These are phyloP conservation scores for Camellia sinensis DNA, from an alignment of 148 eudicot genomes.

Conservation along the genomic window DNA sequence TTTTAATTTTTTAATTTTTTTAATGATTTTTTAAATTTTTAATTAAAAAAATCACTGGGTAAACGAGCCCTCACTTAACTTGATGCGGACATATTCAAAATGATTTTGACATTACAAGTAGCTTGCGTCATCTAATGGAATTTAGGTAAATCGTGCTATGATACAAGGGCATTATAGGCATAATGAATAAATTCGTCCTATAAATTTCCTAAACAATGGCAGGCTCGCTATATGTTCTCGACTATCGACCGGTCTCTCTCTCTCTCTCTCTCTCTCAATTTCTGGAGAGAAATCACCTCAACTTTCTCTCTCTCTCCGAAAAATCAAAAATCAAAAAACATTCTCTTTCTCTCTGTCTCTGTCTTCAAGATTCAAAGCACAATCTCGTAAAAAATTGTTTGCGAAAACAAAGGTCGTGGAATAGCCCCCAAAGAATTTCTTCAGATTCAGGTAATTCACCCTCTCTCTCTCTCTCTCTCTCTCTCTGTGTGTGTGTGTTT, in stretches of 20 bases:
- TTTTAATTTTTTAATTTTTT: too few relatives aligned
- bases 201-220: slow-evolving; percentile 11
- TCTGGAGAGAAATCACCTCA: neutral
- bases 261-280: neutral
- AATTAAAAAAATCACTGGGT: too few relatives aligned
- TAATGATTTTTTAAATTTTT: too few relatives aligned
- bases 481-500: neutral
- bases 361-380: neutral
- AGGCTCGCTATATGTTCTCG: neutral
- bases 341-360: neutral
- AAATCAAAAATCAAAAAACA: neutral
- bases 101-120: too few relatives aligned
- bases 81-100: too few relatives aligned
- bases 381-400: neutral
- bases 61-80: too few relatives aligned
- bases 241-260: slow-evolving; percentile 5
- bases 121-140: too few relatives aligned
- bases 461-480: slow-evolving; percentile 11
- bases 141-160: neutral
- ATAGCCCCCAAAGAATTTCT: neutral
- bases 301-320: too few relatives aligned
- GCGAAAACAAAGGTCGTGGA: neutral
- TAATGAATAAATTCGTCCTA: slow-evolving; percentile 6
- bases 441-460: slow-evolving; percentile 7
- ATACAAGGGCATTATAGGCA: slow-evolving; percentile 3